Conservation (phyloP, 805 yeast genomes). For the Cyberlindnera misumaiensis region DNA sequence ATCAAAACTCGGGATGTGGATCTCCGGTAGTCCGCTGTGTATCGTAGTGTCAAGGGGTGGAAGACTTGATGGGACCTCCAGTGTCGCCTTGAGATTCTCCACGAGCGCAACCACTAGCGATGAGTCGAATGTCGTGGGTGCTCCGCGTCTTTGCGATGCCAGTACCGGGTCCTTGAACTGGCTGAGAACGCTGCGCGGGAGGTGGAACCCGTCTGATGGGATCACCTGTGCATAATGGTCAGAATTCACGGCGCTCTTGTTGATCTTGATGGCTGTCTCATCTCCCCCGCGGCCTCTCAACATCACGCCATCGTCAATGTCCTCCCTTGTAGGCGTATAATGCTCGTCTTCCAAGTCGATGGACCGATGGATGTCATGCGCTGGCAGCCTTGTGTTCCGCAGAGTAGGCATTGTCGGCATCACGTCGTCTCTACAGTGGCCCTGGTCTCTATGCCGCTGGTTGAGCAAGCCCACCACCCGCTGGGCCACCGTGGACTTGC, state of each 20-base stretch:
- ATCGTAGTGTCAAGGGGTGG: constrained; percentile 8
- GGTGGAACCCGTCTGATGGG: constrained; percentile 77
- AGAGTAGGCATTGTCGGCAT: constrained; percentile 1
- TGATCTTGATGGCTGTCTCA: constrained; percentile 18
- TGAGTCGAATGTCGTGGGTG: constrained; percentile 79
- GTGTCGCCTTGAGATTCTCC: constrained; percentile 11
- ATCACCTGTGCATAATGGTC: constrained; percentile 36
- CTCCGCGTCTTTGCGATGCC: constrained; percentile 68
- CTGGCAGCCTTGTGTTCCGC: constrained; percentile 9
- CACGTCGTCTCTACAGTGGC: constrained; percentile 1
- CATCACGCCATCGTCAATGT: constrained; percentile 4
- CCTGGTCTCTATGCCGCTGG: constrained; percentile 17
- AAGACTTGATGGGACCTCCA: constrained; percentile 5
- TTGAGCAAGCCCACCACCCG: constrained; percentile 38
- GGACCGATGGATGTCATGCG: background rate
- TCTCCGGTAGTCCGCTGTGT: constrained; percentile 24
- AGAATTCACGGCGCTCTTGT: background rate
- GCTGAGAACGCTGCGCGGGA: constrained; percentile 42
- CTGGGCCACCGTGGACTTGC: constrained; percentile 64
- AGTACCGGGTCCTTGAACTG: constrained; percentile 45
- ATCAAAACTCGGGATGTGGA: constrained; percentile 64
- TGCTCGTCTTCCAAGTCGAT: constrained; percentile 17
- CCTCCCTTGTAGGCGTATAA: constrained; percentile 12
- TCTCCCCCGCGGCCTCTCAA: constrained; percentile 22
- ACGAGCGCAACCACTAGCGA: constrained; percentile 9